Percentiles rank a stretch among this genome's conserved stretches.
These are phyloP conservation scores for Musa beccarii DNA, from an alignment of 176 grass and related monocot species.

Conservation along the genomic window DNA sequence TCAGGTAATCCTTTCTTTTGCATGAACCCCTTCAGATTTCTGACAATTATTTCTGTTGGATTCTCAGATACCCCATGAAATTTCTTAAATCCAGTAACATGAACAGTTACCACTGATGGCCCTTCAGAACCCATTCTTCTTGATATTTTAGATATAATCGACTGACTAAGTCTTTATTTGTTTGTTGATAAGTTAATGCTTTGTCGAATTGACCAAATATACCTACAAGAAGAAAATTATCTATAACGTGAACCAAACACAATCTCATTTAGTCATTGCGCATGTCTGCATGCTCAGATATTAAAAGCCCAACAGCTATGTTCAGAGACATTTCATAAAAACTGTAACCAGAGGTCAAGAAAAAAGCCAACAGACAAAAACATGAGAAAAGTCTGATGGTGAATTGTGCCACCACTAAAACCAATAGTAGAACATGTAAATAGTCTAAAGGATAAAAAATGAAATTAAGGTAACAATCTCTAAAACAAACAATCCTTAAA, in stretches of 20 bases:
- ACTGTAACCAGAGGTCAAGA: not conserved
- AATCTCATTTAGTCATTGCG: no score
- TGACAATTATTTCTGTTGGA: constrained; percentile 42
- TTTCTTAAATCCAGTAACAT: constrained; percentile 52
- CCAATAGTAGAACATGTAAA: not conserved
- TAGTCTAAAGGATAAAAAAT: not conserved
- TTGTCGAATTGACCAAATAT: not conserved
- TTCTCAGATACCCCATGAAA: constrained; percentile 51
- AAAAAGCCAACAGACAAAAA: no score
- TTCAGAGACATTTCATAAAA: not conserved
- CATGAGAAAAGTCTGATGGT: no score
- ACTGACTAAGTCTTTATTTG: constrained; percentile 1
- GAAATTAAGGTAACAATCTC: no score
- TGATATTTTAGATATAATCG: not conserved
- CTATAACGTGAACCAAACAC: not conserved
- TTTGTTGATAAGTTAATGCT: not conserved
- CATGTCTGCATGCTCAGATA: no score
- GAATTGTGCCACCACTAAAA: not conserved
- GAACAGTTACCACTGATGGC: constrained; percentile 27
- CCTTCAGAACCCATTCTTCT: constrained; percentile 51
- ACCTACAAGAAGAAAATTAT: not conserved
- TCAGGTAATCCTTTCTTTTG: constrained; percentile 40
- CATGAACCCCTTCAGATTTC: constrained; percentile 33
- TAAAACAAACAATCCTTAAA: not conserved
- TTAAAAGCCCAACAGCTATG: not conserved